Evolutionary conservation across 768 basidiomycete species (phyloP).

Genomic region (Heimioporus sp.): DNA sequence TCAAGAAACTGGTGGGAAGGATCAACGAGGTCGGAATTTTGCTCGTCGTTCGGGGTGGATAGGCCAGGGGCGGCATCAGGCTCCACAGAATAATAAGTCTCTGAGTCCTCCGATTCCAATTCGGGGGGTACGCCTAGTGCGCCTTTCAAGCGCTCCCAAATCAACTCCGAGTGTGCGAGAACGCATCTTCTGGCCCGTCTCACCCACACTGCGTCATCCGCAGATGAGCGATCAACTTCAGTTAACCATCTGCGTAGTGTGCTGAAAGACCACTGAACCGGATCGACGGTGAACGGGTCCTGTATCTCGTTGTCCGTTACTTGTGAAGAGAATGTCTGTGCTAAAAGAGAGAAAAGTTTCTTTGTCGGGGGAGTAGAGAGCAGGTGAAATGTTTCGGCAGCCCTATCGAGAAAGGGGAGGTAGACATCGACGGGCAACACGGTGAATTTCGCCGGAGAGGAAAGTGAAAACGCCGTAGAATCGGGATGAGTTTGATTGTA

Average conservation of each 20-base stretch:
- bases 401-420: conserved; percentile 85
- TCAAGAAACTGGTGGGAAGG: not conserved
- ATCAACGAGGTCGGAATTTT: not conserved
- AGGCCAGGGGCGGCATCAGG: not conserved
- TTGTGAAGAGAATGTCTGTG: conserved; percentile 59
- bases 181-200: conserved; percentile 72
- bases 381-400: conserved; percentile 69
- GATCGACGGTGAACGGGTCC: conserved; percentile 47
- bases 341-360: conserved; percentile 69
- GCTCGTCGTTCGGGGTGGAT: not conserved
- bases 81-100: not conserved
- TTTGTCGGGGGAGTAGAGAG: conserved; percentile 63
- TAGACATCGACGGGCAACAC: conserved; percentile 73
- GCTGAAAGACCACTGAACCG: conserved; percentile 66
- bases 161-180: conserved; percentile 72
- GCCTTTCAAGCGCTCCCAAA: conserved; percentile 90
- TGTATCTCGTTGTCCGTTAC: conserved; percentile 27
- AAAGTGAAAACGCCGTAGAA: not conserved
- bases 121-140: conserved; percentile 87
- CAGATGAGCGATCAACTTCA: conserved; percentile 56
- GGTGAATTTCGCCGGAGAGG: conserved; percentile 62
- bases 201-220: conserved; percentile 73
- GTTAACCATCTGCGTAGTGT: conserved; percentile 73
- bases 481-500: conserved; percentile 5
- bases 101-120: conserved; percentile 59